Evolutionary conservation across 1,139 yeast species (phyloP), one percentile per base, ranked within the genome.

Genomic region (Saccharomycopsis hybrid): DNA sequence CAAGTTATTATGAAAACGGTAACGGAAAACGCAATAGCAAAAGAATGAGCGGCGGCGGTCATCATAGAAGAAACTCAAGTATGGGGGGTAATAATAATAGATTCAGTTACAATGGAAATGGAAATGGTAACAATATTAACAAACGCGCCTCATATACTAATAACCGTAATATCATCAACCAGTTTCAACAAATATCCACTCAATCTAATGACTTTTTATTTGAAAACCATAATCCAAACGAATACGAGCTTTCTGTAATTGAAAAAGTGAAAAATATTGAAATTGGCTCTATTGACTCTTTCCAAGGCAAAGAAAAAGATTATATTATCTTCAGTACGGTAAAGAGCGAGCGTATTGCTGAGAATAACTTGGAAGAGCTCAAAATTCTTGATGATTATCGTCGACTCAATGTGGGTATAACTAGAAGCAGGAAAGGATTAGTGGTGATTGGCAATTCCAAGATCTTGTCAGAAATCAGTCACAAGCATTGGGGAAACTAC

Each of bases 221-320:
- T 46, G 55, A 53, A 36, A 47, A 51, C 37, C 54, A 53, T 31
- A 46, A 53, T 46, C 50, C 51, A 3, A 40, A 43, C 35, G 55
- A 53, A 41, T 43, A 28, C 27, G 55, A 53, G 37, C 30, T 45
- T 30, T 49, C 48, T 2, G 43, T 36, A 7, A 48, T 44, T 28
- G 50, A 46, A 8, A 46, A 41, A 35, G 48, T 48, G 13, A 48
- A 44, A 31, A 29, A 35, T 18, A 30, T 53, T 18, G 54, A 53
- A 29, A 51, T 53, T 39, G 55, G 55, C 5, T 37, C 51, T 1
- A 18, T 51, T 5, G 52, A 51, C 24, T 46, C 54, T 13, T 53
- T 51, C 41, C 50, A 46, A 27, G 54, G 52, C 13, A 33, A 44
- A 24, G 55, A 47, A 31, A 53, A 53, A 35, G 49, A 48, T n/a